These are phyloP conservation scores for Komagataella pseudopastoris DNA, from an alignment of 805 yeast species.

Conservation along the genomic window DNA sequence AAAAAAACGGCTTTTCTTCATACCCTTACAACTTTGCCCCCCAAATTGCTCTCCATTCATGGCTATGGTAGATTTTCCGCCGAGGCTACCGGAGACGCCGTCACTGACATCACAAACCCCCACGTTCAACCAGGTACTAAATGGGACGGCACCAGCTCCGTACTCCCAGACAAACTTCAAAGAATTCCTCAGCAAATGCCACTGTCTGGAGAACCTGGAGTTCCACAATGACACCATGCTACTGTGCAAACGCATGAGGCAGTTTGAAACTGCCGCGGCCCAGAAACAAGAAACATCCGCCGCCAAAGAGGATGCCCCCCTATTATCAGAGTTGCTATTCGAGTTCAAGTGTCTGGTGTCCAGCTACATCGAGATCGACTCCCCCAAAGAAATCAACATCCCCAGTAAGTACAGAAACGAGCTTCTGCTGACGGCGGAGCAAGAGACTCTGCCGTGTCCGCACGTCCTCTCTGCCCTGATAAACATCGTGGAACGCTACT, in stretches of 20 bases:
- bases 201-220: constrained; percentile 21
- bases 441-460: not conserved
- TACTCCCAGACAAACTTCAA: constrained; percentile 15
- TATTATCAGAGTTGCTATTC: constrained; percentile 2
- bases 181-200: constrained; percentile 15
- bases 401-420: constrained; percentile 11
- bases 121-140: constrained; percentile 13
- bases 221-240: constrained; percentile 14
- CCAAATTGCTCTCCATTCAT: not conserved
- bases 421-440: not conserved
- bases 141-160: constrained; percentile 11
- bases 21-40: not conserved
- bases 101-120: constrained; percentile 8
- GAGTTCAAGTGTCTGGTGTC: constrained; percentile 14
- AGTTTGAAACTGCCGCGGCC: not conserved
- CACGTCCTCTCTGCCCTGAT: not conserved
- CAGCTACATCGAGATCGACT: constrained; percentile 13
- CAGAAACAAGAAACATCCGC: not conserved
- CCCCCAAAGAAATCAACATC: constrained; percentile 18
- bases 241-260: constrained; percentile 6
- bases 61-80: not conserved
- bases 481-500: not conserved
- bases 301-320: not conserved
- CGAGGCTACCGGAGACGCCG: not conserved
- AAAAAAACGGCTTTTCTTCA: not conserved